Evolutionary conservation across 352 stramenopile species (phyloP).

Genomic region (Plasmopara muralis): DNA sequence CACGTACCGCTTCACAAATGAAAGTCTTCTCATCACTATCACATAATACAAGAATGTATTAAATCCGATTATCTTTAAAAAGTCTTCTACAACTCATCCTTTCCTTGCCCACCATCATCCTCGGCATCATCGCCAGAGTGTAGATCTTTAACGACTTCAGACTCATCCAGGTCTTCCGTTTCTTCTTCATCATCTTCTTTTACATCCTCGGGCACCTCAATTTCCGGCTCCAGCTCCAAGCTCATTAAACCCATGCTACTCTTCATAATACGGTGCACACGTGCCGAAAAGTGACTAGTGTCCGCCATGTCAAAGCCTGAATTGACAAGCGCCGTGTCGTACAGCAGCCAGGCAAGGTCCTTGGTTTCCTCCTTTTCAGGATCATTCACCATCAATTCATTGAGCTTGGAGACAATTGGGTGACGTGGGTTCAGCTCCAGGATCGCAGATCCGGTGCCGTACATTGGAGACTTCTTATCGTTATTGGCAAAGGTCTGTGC

Average conservation of each 20-base stretch:
- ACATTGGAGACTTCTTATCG: constrained; percentile 29
- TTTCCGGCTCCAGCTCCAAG: constrained; percentile 91
- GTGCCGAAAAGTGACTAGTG: constrained; percentile 87
- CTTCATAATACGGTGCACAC: constrained; percentile 94
- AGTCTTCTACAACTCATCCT: not conserved
- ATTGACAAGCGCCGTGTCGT: constrained; percentile 96
- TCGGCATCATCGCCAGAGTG: not conserved
- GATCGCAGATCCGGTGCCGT: constrained; percentile 79
- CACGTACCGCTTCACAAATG: no score
- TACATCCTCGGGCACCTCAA: constrained; percentile 86
- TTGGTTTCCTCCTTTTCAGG: constrained; percentile 80
- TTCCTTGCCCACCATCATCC: not conserved
- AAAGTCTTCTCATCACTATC: no score
- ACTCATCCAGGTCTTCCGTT: constrained; percentile 26
- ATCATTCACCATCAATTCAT: constrained; percentile 56
- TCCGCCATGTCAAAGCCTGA: constrained; percentile 96
- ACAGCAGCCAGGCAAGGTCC: constrained; percentile 95
- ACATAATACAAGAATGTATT: no score
- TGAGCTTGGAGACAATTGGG: constrained; percentile 96
- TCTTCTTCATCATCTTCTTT: constrained; percentile 42
- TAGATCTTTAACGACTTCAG: constrained; percentile 2
- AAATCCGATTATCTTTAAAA: no score
- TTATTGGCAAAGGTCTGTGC: constrained; percentile 94
- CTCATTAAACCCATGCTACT: constrained; percentile 86
- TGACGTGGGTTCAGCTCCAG: constrained; percentile 99